A percentile compares a stretch with the other conserved stretches of the same genome.
These are phyloP conservation scores for Penicillium lagena DNA, from an alignment of 495 filamentous ascomycete species.

Conservation along the genomic window DNA sequence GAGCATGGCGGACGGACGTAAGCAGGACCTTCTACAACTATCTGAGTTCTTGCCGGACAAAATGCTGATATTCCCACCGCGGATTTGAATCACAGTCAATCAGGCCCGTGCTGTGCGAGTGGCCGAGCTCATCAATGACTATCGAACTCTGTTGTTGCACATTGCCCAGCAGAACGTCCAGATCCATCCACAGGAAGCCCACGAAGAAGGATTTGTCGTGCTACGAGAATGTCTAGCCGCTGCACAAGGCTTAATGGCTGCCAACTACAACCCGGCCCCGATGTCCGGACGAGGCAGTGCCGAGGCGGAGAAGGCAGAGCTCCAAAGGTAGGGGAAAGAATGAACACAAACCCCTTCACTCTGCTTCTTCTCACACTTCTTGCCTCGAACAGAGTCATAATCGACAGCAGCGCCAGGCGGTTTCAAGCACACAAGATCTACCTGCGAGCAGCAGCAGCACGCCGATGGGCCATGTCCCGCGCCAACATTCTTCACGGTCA, in stretches of 20 bases:
- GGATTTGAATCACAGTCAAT: slow-evolving; percentile 55
- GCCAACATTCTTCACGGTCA: slow-evolving; percentile 59
- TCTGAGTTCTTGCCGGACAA: neutral
- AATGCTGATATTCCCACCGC: slow-evolving; percentile 2
- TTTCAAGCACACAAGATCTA: slow-evolving; percentile 86
- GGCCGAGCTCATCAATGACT: slow-evolving; percentile 79
- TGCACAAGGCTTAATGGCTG: slow-evolving; percentile 66
- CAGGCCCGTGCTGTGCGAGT: slow-evolving; percentile 74
- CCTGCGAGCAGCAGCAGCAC: slow-evolving; percentile 67
- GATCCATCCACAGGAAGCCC: slow-evolving; percentile 57
- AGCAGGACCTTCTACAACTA: slow-evolving; percentile 14
- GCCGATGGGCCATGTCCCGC: slow-evolving; percentile 73
- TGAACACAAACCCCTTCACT: neutral
- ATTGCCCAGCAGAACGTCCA: slow-evolving; percentile 64
- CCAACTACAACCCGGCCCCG: slow-evolving; percentile 56
- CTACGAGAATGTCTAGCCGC: slow-evolving; percentile 69
- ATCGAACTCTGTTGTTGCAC: slow-evolving; percentile 72
- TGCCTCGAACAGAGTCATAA: slow-evolving; percentile 51
- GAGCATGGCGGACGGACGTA: slow-evolving; percentile 58
- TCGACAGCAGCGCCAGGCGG: slow-evolving; percentile 71
- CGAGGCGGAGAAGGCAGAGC: slow-evolving; percentile 66
- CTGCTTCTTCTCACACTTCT: slow-evolving; percentile 10
- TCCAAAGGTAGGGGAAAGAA: slow-evolving; percentile 55
- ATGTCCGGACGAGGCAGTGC: slow-evolving; percentile 46
- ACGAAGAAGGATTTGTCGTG: slow-evolving; percentile 71